Evolutionary conservation across 75 land plant species (phyloP).

Genomic region (Adiantum capillusveneris): DNA sequence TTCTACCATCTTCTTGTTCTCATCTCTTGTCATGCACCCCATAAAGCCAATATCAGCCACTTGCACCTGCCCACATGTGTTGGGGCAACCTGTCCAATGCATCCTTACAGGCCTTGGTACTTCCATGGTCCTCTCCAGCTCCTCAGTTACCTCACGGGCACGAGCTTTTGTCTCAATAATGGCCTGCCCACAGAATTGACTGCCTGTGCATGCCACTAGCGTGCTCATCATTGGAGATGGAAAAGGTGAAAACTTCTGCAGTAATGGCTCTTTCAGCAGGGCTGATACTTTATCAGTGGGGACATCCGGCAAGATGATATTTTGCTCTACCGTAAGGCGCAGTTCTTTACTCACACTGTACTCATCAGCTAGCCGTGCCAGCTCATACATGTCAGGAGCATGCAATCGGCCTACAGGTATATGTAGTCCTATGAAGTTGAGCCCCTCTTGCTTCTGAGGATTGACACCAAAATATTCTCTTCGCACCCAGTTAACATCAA

Average conservation of each 20-base stretch:
- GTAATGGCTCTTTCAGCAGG: conserved; percentile 51
- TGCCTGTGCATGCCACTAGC: conserved; percentile 96
- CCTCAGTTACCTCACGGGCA: conserved; percentile 72
- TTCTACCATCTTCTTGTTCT: conserved; percentile 54
- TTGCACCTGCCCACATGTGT: conserved; percentile 89
- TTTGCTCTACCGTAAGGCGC: conserved; percentile 93
- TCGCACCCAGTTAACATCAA: conserved; percentile 66
- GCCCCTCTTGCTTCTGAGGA: conserved; percentile 83
- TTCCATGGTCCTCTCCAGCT: conserved; percentile 56
- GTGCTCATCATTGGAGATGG: conserved; percentile 62
- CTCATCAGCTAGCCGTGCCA: conserved; percentile 81
- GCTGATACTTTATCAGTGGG: conserved; percentile 38
- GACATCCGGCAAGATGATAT: conserved; percentile 81
- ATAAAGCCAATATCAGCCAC: conserved; percentile 98
- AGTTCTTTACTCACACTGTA: conserved; percentile 80
- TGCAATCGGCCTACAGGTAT: conserved; percentile 93
- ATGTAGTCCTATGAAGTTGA: conserved; percentile 79
- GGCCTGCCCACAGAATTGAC: conserved; percentile 95
- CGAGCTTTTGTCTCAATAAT: conserved; percentile 94
- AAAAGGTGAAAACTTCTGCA: conserved; percentile 47
- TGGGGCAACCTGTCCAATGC: conserved; percentile 99
- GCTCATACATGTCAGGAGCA: conserved; percentile 83
- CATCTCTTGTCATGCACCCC: conserved; percentile 88
- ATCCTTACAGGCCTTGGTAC: conserved; percentile 62
- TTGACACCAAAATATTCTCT: conserved; percentile 84